phyloP scores from a whole-genome alignment of 352 stramenopile species.

The Phytophthora sp. region DNA sequence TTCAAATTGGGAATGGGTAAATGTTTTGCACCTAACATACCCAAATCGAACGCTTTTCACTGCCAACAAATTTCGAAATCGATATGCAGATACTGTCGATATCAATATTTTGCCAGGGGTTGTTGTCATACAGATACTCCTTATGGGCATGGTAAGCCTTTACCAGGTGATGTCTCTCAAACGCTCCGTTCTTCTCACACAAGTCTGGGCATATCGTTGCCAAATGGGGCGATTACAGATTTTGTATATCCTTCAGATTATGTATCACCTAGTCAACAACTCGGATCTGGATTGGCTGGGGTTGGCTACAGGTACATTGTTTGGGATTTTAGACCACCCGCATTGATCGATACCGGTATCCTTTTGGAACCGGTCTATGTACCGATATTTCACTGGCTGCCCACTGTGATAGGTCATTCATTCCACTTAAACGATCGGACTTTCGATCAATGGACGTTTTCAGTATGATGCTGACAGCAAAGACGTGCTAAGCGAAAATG shows the following conservation, averaged over 20 bases:
- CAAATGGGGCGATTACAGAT: neutral
- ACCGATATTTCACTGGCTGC: too few species aligned
- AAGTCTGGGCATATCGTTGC: too few species aligned
- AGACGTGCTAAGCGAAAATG: neutral
- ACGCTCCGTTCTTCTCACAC: too few species aligned
- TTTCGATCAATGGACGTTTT: too few species aligned
- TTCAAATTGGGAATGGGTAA: slow-evolving; percentile 16
- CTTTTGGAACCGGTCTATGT: too few species aligned
- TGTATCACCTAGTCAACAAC: neutral
- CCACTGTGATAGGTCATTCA: too few species aligned
- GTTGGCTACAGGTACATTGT: neutral
- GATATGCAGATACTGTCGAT: neutral
- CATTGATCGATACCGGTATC: too few species aligned
- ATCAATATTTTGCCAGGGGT: neutral
- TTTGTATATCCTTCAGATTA: neutral
- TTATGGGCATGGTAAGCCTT: neutral
- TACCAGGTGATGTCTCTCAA: neutral
- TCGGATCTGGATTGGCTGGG: neutral
- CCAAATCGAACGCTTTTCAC: neutral
- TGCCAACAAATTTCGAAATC: neutral
- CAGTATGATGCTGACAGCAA: too few species aligned
- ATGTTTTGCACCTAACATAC: neutral
- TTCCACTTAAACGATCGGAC: too few species aligned
- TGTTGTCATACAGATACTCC: neutral
- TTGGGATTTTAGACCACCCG: too few species aligned